A percentile compares a stretch with the other conserved stretches of the same genome.
These are phyloP conservation scores for Trichoderma atrobrunneum DNA, from an alignment of 2,329 filamentous ascomycete genomes.

Conservation along the genomic window DNA sequence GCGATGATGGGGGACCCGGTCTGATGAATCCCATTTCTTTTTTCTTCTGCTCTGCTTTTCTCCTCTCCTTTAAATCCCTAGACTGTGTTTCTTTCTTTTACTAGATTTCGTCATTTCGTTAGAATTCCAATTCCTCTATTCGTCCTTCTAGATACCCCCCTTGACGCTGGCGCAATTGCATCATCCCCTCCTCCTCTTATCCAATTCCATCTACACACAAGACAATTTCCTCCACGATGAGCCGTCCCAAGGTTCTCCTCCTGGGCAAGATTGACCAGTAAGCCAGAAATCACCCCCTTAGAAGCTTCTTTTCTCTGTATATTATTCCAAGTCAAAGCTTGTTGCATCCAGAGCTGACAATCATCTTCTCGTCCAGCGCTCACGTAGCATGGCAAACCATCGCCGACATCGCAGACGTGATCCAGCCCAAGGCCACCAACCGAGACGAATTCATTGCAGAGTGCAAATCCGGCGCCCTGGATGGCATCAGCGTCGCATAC, in stretches of 20 bases:
- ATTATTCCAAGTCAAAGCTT: neutral
- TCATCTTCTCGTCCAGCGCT: constrained; percentile 43
- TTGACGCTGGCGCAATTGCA: neutral
- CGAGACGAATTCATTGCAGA: constrained; percentile 68
- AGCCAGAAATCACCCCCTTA: constrained; percentile 18
- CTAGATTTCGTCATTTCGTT: neutral
- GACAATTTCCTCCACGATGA: constrained; percentile 23
- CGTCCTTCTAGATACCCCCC: neutral
- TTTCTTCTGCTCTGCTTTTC: neutral
- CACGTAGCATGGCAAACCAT: constrained; percentile 63
- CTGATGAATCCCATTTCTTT: neutral
- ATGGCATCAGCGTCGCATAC: constrained; percentile 64
- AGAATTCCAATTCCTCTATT: neutral
- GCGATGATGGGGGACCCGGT: neutral
- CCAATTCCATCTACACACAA: neutral
- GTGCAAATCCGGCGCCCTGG: constrained; percentile 61
- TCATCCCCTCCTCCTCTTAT: neutral
- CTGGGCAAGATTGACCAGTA: constrained; percentile 42
- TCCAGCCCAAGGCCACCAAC: constrained; percentile 59
- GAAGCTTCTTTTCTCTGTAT: neutral
- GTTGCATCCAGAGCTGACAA: neutral
- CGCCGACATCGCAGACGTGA: constrained; percentile 59
- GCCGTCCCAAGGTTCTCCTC: constrained; percentile 37
- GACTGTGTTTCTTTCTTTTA: neutral
- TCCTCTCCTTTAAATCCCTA: neutral